Base-by-base conservation (phyloP, 2,329 filamentous ascomycete genomes). In the Colletotrichum sp. region DNA sequence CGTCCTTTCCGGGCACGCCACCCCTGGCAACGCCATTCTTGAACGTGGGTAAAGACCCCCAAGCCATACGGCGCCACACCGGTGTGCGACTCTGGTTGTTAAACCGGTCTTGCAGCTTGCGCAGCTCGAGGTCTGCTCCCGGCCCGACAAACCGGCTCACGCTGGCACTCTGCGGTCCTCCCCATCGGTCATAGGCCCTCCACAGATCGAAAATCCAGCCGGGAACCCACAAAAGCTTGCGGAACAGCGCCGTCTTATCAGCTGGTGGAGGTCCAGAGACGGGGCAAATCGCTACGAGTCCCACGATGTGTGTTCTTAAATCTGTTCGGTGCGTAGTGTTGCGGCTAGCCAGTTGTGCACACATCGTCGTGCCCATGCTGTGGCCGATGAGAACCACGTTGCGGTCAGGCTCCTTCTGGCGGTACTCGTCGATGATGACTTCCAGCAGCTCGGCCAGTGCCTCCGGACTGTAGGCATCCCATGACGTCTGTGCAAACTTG, bases 301-400 rank as follows among this genome's bases (percentile, higher is more conserved):
- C 96, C 63, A 93, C 85, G n/a, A 98, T 90, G 80, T 94, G 88
- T 12, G 92, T 84, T 36, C 90, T 87, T n/a, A 95, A 80, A 2
- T 86, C 82, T 30, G 87, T 87, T 27, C 84, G 86, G 74, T 92
- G 86, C 2, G 89, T 84, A 3, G 77, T 82, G 79, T 84, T 87
- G 75, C 77, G 86, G 79, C 78, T 89, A 12, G 95, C 93, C 68
- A 98, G 87, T 19, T 93, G 86, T 30, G 94, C 93, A 8, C 93
- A 92, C 25, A 98, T 87, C 5, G 94, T 94, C 74, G 94, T 96
- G 8, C 97, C 97, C 91, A 98, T 94, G 82, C 95, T 98, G 82
- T 99, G 97, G 2, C 93, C 95, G 75, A 98, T 91, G 34, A 98
- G 84, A 25, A 98, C 90, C 16, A 98, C 90, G 5, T 92, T 91